Evolutionary conservation across 2,329 filamentous ascomycete genomes (phyloP).

Genomic region (Neofusicoccum cordaticola): DNA sequence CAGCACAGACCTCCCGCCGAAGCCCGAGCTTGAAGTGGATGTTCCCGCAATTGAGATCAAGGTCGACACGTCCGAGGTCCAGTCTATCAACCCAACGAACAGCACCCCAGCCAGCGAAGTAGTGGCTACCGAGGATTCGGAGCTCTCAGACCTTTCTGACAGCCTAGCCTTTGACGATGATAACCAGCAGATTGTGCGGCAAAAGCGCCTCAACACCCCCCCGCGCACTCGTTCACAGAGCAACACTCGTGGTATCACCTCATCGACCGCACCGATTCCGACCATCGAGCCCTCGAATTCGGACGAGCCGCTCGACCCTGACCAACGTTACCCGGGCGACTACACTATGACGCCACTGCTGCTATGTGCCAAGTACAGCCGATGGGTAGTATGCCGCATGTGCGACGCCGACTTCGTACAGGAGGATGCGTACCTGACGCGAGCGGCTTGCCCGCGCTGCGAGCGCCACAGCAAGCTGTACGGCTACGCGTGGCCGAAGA

Average conservation of each 20-base stretch:
- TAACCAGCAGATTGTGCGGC: constrained; percentile 34
- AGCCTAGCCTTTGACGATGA: constrained; percentile 39
- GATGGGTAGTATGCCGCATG: constrained; percentile 85
- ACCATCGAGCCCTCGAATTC: constrained; percentile 23
- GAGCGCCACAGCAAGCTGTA: constrained; percentile 95
- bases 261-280: constrained; percentile 29
- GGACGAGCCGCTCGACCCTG: constrained; percentile 21
- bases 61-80: constrained; percentile 23
- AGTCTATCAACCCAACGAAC: neutral
- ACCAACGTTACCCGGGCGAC: constrained; percentile 43
- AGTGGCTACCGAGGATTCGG: constrained; percentile 24
- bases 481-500: constrained; percentile 95
- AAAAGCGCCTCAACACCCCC: constrained; percentile 26
- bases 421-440: constrained; percentile 80
- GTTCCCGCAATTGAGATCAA: constrained; percentile 27
- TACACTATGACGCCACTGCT: constrained; percentile 79
- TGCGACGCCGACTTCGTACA: constrained; percentile 84
- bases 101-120: neutral
- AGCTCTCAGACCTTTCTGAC: constrained; percentile 40
- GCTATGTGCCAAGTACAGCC: constrained; percentile 70
- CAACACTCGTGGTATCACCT: constrained; percentile 17
- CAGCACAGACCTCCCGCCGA: constrained; percentile 20
- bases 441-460: constrained; percentile 83
- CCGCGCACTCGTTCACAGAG: constrained; percentile 36
- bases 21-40: constrained; percentile 19